Percentiles rank a stretch among this genome's conserved stretches.
phyloP scores from a whole-genome alignment of 2,329 filamentous ascomycete species.

The Aureobasidium sp. region DNA sequence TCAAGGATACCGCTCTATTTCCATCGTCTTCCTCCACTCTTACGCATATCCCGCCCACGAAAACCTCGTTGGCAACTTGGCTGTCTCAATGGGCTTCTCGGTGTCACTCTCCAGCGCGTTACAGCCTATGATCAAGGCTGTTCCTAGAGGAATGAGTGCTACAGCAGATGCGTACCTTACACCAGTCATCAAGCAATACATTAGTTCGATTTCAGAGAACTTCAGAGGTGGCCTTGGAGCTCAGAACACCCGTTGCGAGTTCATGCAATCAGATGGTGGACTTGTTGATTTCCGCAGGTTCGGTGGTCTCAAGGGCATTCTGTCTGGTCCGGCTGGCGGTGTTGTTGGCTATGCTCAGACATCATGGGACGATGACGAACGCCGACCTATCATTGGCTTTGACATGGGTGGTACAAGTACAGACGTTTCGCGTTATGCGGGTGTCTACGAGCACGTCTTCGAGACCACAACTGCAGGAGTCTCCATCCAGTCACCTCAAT shows the following conservation, averaged over 20 bases:
- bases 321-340: slow-evolving; percentile 30
- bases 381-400: slow-evolving; percentile 39
- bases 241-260: slow-evolving; percentile 25
- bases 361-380: slow-evolving; percentile 43
- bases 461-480: slow-evolving; percentile 28
- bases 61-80: slow-evolving; percentile 22
- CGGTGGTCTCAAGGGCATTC: slow-evolving; percentile 25
- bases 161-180: slow-evolving; percentile 18
- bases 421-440: slow-evolving; percentile 28
- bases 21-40: slow-evolving; percentile 28
- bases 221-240: slow-evolving; percentile 17
- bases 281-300: slow-evolving; percentile 24
- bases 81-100: slow-evolving; percentile 24
- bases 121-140: slow-evolving; percentile 19
- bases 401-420: slow-evolving; percentile 26
- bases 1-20: slow-evolving; percentile 30
- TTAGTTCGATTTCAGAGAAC: slow-evolving; percentile 16
- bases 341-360: slow-evolving; percentile 28
- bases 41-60: slow-evolving; percentile 30
- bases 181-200: slow-evolving; percentile 16
- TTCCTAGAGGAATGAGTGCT: slow-evolving; percentile 17
- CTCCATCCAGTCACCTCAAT: slow-evolving; percentile 25
- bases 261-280: slow-evolving; percentile 30
- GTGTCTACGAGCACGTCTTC: slow-evolving; percentile 25
- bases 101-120: slow-evolving; percentile 24